Base-by-base conservation (phyloP, 139 green algal genomes). In the Mesostigma viride region DNA sequence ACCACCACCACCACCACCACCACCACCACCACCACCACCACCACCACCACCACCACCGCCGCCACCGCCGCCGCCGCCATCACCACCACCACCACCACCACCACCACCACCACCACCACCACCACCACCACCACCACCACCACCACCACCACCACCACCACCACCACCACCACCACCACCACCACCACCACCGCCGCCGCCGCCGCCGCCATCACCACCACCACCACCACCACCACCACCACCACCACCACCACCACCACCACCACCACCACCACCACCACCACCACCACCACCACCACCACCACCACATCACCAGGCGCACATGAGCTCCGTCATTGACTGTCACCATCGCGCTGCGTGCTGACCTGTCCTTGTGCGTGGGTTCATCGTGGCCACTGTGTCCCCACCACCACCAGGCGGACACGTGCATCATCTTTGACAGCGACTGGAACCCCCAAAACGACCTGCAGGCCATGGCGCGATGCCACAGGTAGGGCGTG, bases 341-440 rank as follows among this genome's bases (percentile, higher is more conserved):
- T n/a, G n/a, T n/a, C n/a, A n/a, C n/a, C n/a, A n/a, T n/a, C n/a
- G n/a, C n/a, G n/a, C n/a, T n/a, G n/a, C n/a, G n/a, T n/a, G n/a
- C n/a, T n/a, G n/a, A n/a, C n/a, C n/a, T n/a, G n/a, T n/a, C n/a
- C n/a, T n/a, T n/a, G n/a, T n/a, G n/a, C n/a, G n/a, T n/a, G n/a
- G n/a, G n/a, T n/a, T n/a, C n/a, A n/a, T n/a, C n/a, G n/a, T n/a
- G n/a, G n/a, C n/a, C n/a, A n/a, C n/a, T n/a, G n/a, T n/a, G n/a
- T n/a, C n/a, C n/a, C n/a, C n/a, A n/a, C n/a, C n/a, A n/a, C n/a
- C n/a, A n/a, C n/a, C 51, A 71, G 65, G 91, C 91, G 14, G 91
- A 97, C 77, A 96, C 87, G 0, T 81, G 81, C 62, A 90, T 97
- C 76, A 88, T 97, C 45, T 97, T 94, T 65, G 91, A 97, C 82